Evolutionary conservation across 768 basidiomycete species (phyloP), one percentile per base, ranked within the genome.

Genomic region (Obba rivulosa): DNA sequence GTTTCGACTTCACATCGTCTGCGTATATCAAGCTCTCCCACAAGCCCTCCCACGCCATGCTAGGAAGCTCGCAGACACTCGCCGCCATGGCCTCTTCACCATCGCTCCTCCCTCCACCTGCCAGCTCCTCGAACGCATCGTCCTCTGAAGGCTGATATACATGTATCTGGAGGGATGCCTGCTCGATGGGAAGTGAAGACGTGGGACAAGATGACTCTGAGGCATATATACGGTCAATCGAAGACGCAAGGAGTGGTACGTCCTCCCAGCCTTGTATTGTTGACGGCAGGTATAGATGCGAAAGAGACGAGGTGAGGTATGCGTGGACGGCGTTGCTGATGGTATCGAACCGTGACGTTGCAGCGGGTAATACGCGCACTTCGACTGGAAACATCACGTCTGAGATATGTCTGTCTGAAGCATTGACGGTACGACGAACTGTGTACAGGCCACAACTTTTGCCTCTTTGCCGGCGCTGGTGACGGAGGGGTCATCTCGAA

Each of bases 21-120:
- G 78, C 64, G 65, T 95, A 99, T 62, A 98, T 86, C 56, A 99
- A 65, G 41, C 85, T 88, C 44, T 86, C 87, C 96, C 96, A 98
- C 14, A 98, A 69, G 1, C 95, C 93, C 51, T 98, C 95, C 75
- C 89, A 85, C 35, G 74, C 77, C 53, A 74, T 65, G 52, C 85
- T 87, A 1, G 96, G 96, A 40, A 99, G 75, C 46, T 94, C 87
- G 62, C 87, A 87, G 17, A 97, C 85, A 49, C 79, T 87, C 1
- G 94, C 96, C 10, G 95, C 91, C 71, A 86, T 86, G 0, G 91
- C 82, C 51, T 85, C 82, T 38, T 83, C 87, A 18, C 73, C 75
- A 18, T 87, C 87, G 23, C 76, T 75, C 43, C 71, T 66, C 1
- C 60, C 77, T 51, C 72, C 62, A 61, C 71, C 71, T 37, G 79